Base-by-base conservation (phyloP, 2,329 filamentous ascomycete species). In the Epichloe scottii region DNA sequence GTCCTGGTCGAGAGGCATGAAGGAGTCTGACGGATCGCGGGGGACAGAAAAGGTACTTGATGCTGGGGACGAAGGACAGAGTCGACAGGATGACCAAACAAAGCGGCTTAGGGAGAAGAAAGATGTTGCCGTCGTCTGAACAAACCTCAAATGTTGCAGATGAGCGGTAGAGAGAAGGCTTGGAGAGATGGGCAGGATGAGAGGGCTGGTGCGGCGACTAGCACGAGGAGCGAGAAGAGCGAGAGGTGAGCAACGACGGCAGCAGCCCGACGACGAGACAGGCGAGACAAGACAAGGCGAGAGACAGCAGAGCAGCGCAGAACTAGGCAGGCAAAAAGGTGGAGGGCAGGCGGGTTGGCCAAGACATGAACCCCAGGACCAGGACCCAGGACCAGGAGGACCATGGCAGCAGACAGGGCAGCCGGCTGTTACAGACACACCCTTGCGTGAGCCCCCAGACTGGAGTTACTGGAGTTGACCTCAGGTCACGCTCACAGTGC, bases 201-300 rank as follows among this genome's bases (percentile, higher is more conserved):
- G 52, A 41, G 51, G 50, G 46, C 46, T 49, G 46, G 51, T 50
- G 50, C 17, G 23, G 50, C 40, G 50, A 49, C 46, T 21, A 51
- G 50, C 44, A 44, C 19, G 38, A 48, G 38, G 46, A 47, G 51
- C 35, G 23, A 40, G 33, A 17, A 33, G 23, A 19, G 23, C 15
- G 42, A 44, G 42, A 44, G 42, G 42, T 30, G 26, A 30, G 35
- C 19, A 14, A 21, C 45, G 19, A 34, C 46, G 10, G 51, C 46
- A 46, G 48, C 45, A 49, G 51, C 39, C 44, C 39, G 42, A 46
- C 40, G 26, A 50, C 23, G n/a, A 48, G 45, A 33, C 44, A 37
- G n/a, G 26, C 34, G 38, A 30, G 6, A 17, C 48, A 5, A 19
- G 17, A 21, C 33, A 34, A 37, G 46, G 23, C 30, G 30, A 26